Percentiles rank a stretch among this genome's conserved stretches.
Evolutionary conservation across 257 asterid species (phyloP).

Genomic region (Scutellaria barbata): DNA sequence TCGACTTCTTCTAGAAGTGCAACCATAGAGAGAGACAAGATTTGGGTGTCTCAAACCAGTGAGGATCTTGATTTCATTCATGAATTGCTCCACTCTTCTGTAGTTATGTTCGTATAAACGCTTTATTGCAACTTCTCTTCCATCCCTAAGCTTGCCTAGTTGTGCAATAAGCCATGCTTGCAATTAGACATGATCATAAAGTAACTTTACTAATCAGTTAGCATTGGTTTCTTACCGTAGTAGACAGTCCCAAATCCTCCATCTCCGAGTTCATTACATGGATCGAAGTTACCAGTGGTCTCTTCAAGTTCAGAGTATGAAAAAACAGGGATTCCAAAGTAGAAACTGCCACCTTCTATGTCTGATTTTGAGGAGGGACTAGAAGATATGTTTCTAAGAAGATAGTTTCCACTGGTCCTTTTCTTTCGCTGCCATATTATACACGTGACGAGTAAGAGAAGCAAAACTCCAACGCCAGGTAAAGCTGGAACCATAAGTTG

Average conservation of each 20-base stretch:
- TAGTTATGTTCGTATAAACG: slow-evolving; percentile 69
- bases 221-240: slow-evolving; percentile 45
- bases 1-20: slow-evolving; percentile 65
- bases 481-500: slow-evolving; percentile 38
- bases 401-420: slow-evolving; percentile 22
- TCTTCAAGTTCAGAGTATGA: slow-evolving; percentile 59
- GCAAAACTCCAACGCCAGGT: slow-evolving; percentile 38
- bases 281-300: slow-evolving; percentile 56
- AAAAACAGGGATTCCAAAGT: slow-evolving; percentile 57
- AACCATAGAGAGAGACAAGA: slow-evolving; percentile 69
- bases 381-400: slow-evolving; percentile 42
- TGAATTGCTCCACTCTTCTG: slow-evolving; percentile 65
- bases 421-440: slow-evolving; percentile 41
- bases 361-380: slow-evolving; percentile 34
- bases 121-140: slow-evolving; percentile 87
- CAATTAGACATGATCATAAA: background rate
- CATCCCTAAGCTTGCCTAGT: slow-evolving; percentile 67
- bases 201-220: background rate
- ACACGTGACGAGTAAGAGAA: background rate
- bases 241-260: slow-evolving; percentile 80
- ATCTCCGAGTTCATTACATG: slow-evolving; percentile 65
- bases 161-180: slow-evolving; percentile 1
- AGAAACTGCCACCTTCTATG: slow-evolving; percentile 43
- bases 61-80: slow-evolving; percentile 66
- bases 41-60: slow-evolving; percentile 60